Conservation (phyloP, 2,329 filamentous ascomycete species). For the Cryphonectria carpinicola region DNA sequence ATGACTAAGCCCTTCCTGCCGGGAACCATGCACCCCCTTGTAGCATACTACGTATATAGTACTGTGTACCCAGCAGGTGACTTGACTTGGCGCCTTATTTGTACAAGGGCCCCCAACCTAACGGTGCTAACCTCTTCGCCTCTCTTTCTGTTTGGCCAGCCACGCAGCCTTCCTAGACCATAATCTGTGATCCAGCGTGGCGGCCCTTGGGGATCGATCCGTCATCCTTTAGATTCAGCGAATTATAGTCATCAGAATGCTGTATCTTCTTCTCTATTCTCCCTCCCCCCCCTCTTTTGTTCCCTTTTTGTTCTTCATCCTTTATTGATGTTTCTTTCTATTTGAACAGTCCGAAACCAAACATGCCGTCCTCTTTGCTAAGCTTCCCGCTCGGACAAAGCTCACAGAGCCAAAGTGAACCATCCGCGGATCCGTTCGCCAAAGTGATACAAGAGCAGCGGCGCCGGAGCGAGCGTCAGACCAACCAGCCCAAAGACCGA, state of each 20-base stretch:
- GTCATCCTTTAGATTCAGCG: too few relatives aligned
- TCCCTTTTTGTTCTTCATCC: background rate
- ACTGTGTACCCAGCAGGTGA: background rate
- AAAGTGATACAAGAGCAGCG: slow-evolving; percentile 17
- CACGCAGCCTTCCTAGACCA: background rate
- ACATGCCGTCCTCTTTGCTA: background rate
- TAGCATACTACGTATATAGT: too few relatives aligned
- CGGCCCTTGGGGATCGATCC: too few relatives aligned
- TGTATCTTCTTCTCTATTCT: background rate
- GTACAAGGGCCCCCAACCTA: background rate
- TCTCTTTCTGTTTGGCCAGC: background rate
- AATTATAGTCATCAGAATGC: too few relatives aligned
- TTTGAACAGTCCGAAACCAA: background rate
- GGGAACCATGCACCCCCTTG: background rate
- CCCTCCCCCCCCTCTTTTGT: background rate
- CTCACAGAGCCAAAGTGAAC: slow-evolving; percentile 11
- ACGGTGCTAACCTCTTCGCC: background rate
- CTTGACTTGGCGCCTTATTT: background rate
- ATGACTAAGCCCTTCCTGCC: background rate
- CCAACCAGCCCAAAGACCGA: slow-evolving; percentile 21
- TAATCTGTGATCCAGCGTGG: too few relatives aligned
- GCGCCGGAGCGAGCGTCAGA: slow-evolving; percentile 21
- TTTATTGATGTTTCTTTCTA: background rate
- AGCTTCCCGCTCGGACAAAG: background rate
- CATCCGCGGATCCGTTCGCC: slow-evolving; percentile 13